Evolutionary conservation across 139 green algal species (phyloP).

Genomic region (Tetraselmis striata): DNA sequence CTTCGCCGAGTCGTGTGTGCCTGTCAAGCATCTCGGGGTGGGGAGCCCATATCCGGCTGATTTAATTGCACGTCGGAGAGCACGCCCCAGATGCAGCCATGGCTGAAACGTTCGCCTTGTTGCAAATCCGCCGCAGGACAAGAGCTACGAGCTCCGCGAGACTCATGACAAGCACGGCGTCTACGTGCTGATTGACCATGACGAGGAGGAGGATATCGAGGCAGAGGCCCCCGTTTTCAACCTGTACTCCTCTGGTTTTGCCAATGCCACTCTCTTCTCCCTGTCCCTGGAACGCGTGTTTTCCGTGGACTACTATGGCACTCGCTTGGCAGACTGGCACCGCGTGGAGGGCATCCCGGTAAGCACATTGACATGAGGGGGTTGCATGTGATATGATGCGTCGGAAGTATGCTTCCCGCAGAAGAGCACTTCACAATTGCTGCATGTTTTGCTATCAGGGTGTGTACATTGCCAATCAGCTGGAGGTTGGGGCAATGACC

Average conservation of each 20-base stretch:
- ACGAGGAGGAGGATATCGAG: neutral
- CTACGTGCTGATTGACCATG: conserved; percentile 2
- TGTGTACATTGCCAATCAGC: conserved; percentile 5
- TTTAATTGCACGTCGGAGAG: neutral
- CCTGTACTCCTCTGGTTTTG: neutral
- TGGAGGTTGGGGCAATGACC: neutral
- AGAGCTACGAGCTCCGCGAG: conserved; percentile 1
- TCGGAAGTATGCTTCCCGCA: too few relatives aligned
- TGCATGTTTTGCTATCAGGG: neutral
- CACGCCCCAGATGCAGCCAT: neutral
- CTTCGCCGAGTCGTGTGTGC: conserved; percentile 9
- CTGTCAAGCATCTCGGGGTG: conserved; percentile 1
- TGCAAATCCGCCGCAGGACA: neutral
- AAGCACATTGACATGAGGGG: neutral
- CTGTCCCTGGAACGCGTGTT: neutral
- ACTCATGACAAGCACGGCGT: neutral
- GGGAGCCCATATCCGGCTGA: neutral
- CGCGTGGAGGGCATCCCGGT: conserved; percentile 1
- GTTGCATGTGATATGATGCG: neutral
- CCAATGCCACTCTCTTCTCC: neutral
- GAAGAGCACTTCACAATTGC: too few relatives aligned
- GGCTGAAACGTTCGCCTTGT: neutral
- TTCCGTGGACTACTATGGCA: neutral
- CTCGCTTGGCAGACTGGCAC: neutral
- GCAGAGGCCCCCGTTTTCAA: neutral